phyloP scores from a whole-genome alignment of 1,284 basidiomycete species.

The Wolfiporia cocos region DNA sequence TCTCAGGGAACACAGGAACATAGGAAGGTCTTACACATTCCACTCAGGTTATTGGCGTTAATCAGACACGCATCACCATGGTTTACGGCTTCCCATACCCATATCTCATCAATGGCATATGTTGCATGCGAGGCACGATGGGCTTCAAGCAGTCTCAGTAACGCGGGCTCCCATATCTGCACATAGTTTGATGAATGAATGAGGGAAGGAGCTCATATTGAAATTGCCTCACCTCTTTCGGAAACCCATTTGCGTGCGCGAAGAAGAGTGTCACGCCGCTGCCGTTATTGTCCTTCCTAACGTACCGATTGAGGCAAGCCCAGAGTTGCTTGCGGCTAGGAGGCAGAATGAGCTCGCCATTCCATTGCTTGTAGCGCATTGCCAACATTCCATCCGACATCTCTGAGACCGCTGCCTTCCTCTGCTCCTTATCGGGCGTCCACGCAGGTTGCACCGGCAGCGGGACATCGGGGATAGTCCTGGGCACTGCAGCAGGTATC shows the following conservation, averaged over 20 bases:
- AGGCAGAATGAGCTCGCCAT: constrained; percentile 16
- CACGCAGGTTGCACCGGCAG: constrained; percentile 26
- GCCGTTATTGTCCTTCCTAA: constrained; percentile 18
- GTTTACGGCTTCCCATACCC: constrained; percentile 49
- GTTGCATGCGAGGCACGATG: constrained; percentile 7
- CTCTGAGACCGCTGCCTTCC: constrained; percentile 21
- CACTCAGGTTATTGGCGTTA: constrained; percentile 40
- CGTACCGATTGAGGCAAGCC: constrained; percentile 28
- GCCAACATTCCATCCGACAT: constrained; percentile 14
- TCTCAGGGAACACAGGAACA: constrained; percentile 1
- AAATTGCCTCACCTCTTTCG: constrained; percentile 26
- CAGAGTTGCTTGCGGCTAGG: constrained; percentile 21
- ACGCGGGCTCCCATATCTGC: constrained; percentile 29
- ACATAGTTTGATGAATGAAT: constrained; percentile 46
- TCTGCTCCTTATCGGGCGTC: constrained; percentile 26
- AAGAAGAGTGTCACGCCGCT: constrained; percentile 27
- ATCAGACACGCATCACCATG: constrained; percentile 49
- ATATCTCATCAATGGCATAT: constrained; percentile 43
- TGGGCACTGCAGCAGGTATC: constrained; percentile 66
- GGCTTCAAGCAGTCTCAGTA: constrained; percentile 20
- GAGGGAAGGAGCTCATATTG: constrained; percentile 46
- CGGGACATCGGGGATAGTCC: constrained; percentile 42
- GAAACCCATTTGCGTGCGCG: constrained; percentile 30
- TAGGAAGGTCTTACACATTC: constrained; percentile 31
- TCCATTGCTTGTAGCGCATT: constrained; percentile 19